These are phyloP conservation scores for Teunomyces barrocoloradensis DNA, from an alignment of 805 yeast species.

Conservation along the genomic window DNA sequence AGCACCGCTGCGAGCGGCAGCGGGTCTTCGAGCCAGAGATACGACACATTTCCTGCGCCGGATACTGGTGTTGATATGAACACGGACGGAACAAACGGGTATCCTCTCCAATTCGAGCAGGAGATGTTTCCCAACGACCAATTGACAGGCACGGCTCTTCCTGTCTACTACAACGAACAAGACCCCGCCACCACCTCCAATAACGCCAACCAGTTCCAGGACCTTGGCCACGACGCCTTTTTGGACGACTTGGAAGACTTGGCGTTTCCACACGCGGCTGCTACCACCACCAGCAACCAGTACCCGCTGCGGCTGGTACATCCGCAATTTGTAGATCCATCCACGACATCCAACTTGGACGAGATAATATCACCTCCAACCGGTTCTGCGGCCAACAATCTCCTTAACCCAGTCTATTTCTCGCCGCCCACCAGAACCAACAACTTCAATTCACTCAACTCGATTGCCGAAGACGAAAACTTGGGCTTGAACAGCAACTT, in stretches of 20 bases:
- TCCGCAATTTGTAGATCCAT: conserved; percentile 12
- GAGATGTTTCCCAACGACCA: background rate
- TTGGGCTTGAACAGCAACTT: conserved; percentile 15
- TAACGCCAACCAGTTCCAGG: background rate
- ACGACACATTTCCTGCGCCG: background rate
- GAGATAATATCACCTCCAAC: conserved; percentile 36
- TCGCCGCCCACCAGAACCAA: conserved; percentile 32
- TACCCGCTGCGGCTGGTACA: conserved; percentile 3
- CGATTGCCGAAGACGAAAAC: conserved; percentile 31
- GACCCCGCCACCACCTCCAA: background rate
- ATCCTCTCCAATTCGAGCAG: conserved; percentile 9
- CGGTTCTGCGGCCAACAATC: conserved; percentile 15
- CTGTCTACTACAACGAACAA: background rate
- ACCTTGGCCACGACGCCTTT: conserved; percentile 26
- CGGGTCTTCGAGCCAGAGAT: conserved; percentile 5
- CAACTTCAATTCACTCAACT: conserved; percentile 26
- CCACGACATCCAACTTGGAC: conserved; percentile 28
- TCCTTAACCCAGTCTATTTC: conserved; percentile 39
- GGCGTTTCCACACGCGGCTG: conserved; percentile 9
- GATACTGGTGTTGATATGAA: background rate
- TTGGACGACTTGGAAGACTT: conserved; percentile 29
- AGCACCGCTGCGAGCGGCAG: conserved; percentile 2
- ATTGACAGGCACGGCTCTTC: background rate
- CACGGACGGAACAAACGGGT: conserved; percentile 6
- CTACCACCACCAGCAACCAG: conserved; percentile 2